phyloP scores from a whole-genome alignment of 202 grass and related monocot genomes.

The Brachypodium distachyon region DNA sequence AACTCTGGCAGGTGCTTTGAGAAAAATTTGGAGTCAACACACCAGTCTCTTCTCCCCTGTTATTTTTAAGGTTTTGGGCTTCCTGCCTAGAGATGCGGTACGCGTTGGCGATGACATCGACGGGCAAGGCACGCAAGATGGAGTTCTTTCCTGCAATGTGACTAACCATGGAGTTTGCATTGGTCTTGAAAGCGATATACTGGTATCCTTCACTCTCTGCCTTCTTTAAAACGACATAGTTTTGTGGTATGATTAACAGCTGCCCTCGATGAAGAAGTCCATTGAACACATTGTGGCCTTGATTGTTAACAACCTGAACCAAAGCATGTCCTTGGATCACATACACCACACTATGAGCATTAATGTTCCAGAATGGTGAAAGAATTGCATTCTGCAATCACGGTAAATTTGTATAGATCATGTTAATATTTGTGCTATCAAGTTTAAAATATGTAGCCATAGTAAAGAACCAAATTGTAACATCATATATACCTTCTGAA shows the following conservation, averaged over 20 bases:
- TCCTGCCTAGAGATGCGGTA: slow-evolving; percentile 18
- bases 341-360: slow-evolving; percentile 30
- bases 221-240: slow-evolving; percentile 18
- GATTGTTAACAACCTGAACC: slow-evolving; percentile 13
- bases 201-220: neutral
- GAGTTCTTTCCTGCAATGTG: slow-evolving; percentile 21
- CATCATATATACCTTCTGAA: slow-evolving; percentile 14
- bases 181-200: no score
- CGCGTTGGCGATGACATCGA: slow-evolving; percentile 22
- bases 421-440: neutral
- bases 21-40: slow-evolving; percentile 10
- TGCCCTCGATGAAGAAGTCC: slow-evolving; percentile 21
- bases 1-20: neutral
- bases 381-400: no score
- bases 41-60: slow-evolving; percentile 10
- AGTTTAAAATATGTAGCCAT: neutral
- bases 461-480: neutral
- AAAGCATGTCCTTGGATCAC: slow-evolving; percentile 17
- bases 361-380: slow-evolving; percentile 19
- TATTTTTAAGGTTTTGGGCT: slow-evolving; percentile 16
- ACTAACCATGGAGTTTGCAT: no score
- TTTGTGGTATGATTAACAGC: no score
- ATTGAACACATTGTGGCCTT: slow-evolving; percentile 17
- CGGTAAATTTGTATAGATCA: neutral
- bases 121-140: neutral